A percentile compares a stretch with the other conserved stretches of the same genome.
phyloP scores from a whole-genome alignment of 2,329 filamentous ascomycete species.

The Botryotinia convoluta region DNA sequence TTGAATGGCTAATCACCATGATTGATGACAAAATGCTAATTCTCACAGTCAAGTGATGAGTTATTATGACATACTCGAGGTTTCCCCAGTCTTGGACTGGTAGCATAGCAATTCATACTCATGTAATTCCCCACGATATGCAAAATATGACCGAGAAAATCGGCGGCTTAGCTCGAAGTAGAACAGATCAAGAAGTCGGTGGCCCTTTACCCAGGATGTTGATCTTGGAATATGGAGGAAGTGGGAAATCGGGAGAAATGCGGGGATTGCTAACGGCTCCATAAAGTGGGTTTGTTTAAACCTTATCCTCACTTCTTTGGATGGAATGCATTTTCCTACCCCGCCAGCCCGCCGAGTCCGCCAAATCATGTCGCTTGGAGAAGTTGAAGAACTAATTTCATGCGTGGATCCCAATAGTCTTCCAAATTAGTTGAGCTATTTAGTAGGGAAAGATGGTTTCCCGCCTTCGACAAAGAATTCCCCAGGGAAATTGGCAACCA shows the following conservation, averaged over 20 bases:
- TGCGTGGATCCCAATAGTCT: neutral
- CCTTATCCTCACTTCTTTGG: neutral
- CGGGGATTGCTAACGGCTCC: neutral
- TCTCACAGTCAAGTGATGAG: neutral
- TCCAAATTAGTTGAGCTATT: neutral
- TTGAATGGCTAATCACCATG: neutral
- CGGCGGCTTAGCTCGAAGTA: constrained; percentile 16
- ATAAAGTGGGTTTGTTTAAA: constrained; percentile 19
- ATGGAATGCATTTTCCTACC: neutral
- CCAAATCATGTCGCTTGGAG: neutral
- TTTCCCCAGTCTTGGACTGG: neutral
- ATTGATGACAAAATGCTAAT: neutral
- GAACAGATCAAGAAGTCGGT: neutral
- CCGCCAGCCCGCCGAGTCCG: neutral
- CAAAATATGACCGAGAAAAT: constrained; percentile 24
- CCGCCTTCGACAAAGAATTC: neutral
- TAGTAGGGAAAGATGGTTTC: neutral
- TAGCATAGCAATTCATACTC: neutral
- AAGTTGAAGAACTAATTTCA: neutral
- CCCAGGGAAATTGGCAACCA: neutral
- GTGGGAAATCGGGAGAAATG: neutral
- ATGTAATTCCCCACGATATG: neutral
- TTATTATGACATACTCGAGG: neutral
- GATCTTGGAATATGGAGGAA: neutral
- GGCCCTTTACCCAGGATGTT: neutral